phyloP scores from a whole-genome alignment of 768 basidiomycete species.

The Boletus fagicola region DNA sequence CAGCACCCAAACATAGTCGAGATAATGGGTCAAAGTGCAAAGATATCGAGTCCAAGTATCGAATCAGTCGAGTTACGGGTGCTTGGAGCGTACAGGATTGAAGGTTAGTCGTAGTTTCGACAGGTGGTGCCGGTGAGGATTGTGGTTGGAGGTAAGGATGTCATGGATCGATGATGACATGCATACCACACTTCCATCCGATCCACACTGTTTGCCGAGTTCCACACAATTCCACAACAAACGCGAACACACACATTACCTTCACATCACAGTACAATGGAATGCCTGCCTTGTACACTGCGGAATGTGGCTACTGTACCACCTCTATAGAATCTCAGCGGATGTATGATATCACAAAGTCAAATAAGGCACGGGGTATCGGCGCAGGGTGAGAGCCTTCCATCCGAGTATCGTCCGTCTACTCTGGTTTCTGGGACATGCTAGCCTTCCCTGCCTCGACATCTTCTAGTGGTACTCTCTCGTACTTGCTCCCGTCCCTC shows the following conservation, averaged over 20 bases:
- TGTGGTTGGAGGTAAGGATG: conserved; percentile 2
- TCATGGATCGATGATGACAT: conserved; percentile 18
- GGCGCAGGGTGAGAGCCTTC: conserved; percentile 5
- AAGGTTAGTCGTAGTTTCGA: background rate
- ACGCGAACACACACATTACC: too few relatives aligned
- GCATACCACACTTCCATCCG: background rate
- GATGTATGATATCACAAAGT: conserved; percentile 10
- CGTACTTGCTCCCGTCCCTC: conserved; percentile 42
- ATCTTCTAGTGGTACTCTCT: conserved; percentile 63
- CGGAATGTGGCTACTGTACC: background rate
- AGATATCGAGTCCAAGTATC: background rate
- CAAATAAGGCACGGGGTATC: conserved; percentile 15
- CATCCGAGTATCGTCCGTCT: conserved; percentile 2
- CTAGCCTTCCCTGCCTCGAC: conserved; percentile 48
- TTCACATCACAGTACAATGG: conserved; percentile 3
- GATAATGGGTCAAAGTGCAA: background rate
- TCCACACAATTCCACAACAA: conserved; percentile 8
- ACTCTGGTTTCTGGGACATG: conserved; percentile 31
- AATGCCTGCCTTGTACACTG: conserved; percentile 4
- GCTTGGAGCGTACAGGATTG: background rate
- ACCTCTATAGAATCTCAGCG: conserved; percentile 13
- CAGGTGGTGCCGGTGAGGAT: background rate
- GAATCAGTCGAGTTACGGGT: background rate
- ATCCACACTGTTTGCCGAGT: conserved; percentile 6
- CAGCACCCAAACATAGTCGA: conserved; percentile 71